Evolutionary conservation across 129 eudicot genomes (phyloP).

Genomic region (Escallonia rubra): DNA sequence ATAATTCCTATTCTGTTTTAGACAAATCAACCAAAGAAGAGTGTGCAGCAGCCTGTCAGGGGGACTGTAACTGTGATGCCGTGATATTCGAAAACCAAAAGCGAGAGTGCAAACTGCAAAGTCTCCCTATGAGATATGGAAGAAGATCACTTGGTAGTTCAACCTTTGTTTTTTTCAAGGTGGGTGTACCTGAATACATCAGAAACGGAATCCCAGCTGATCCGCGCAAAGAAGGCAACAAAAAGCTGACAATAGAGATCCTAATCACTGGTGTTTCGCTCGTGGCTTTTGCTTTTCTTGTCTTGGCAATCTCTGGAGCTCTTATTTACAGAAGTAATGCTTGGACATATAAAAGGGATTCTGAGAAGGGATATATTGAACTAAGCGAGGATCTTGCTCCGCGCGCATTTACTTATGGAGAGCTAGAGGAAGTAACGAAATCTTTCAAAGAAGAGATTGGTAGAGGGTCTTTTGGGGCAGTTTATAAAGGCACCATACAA

Average conservation of each 20-base stretch:
- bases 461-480: conserved; percentile 37
- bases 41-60: conserved; percentile 26
- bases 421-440: conserved; percentile 19
- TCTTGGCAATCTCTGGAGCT: conserved; percentile 7
- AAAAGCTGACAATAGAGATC: conserved; percentile 4
- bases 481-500: conserved; percentile 30
- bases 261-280: conserved; percentile 14
- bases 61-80: conserved; percentile 37
- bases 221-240: not conserved
- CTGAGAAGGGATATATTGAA: not conserved
- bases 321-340: not conserved
- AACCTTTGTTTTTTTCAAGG: conserved; percentile 11
- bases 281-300: not conserved
- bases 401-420: conserved; percentile 27
- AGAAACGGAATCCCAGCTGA: not conserved
- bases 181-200: not conserved
- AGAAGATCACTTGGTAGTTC: not conserved
- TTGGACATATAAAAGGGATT: not conserved
- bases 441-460: conserved; percentile 36
- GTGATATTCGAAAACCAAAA: conserved; percentile 11
- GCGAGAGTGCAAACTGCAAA: conserved; percentile 17
- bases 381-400: conserved; percentile 1
- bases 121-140: conserved; percentile 33
- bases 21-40: conserved; percentile 8
- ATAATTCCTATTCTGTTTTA: conserved; percentile 9